Evolutionary conservation across 768 basidiomycete genomes (phyloP).

Genomic region (Lanmaoa rubissima): DNA sequence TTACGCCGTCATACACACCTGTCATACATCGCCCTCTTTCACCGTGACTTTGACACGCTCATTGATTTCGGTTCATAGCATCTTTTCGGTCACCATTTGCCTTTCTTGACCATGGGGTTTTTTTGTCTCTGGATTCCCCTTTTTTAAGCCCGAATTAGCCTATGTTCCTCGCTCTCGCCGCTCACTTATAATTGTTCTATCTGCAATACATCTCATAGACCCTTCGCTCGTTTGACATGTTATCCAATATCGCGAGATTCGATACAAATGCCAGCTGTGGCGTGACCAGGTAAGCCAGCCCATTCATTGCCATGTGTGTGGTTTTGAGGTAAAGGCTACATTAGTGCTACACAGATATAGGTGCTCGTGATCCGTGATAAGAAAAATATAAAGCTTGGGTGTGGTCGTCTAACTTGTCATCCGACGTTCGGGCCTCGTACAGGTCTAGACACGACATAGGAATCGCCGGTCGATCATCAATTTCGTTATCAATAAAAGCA

Average conservation of each 20-base stretch:
- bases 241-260: neutral
- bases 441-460: conserved; percentile 44
- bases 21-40: conserved; percentile 4
- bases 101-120: conserved; percentile 11
- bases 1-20: conserved; percentile 9
- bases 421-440: neutral
- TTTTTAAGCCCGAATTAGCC: conserved; percentile 15
- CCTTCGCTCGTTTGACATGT: neutral
- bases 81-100: conserved; percentile 4
- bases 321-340: conserved; percentile 30
- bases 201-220: conserved; percentile 30
- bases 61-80: conserved; percentile 16
- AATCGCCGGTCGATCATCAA: conserved; percentile 43
- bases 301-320: neutral
- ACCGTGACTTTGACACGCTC: conserved; percentile 14
- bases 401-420: neutral
- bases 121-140: neutral
- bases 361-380: conserved; percentile 17
- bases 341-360: conserved; percentile 22
- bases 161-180: conserved; percentile 20
- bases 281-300: neutral
- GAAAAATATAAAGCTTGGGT: neutral
- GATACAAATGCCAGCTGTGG: no score
- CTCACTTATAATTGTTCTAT: conserved; percentile 26
- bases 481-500: conserved; percentile 52